Base-by-base conservation (phyloP, 495 filamentous ascomycete genomes). In the Xanthoparmelia taractica region DNA sequence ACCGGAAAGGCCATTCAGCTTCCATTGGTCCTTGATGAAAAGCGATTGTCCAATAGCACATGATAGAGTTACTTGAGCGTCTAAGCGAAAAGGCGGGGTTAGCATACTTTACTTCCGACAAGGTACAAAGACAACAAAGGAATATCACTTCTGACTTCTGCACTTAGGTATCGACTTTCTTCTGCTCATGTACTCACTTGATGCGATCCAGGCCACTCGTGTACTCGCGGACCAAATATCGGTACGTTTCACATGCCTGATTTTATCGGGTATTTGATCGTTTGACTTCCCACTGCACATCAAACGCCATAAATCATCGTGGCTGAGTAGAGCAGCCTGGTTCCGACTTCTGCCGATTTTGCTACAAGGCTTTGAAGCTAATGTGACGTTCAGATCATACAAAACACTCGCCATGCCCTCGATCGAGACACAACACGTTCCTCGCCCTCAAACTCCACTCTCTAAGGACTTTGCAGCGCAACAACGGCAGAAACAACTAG, bases 401-500 rank as follows among this genome's bases (percentile, higher is more conserved):
- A 63, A 58, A 57, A 58, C 29, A 58, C 29, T 20, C 8, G 47
- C 55, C 47, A 68, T 68, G 67, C 64, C 67, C 58, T 60, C 65
- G 20, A 61, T 37, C 45, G 58, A 64, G 34, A 45, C 50, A 25
- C 76, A 77, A 78, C 74, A 74, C 71, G 72, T 71, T 43, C 61
- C 65, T 69, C 71, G 74, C 72, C 73, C 82, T 64, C 59, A 68
- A 41, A 79, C 78, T 71, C 80, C 79, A 73, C 70, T 84, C 64
- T 69, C 76, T 59, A 71, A 80, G 69, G 82, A 85, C 74, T 85
- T 85, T 76, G 74, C 78, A 67, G 74, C 80, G 74, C 83, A 85
- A 64, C 81, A 84, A 68, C 69, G 84, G 65, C 73, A 77, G 64
- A 85, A 85, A 72, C 84, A 86, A 72, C 75, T 80, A 63, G 79